phyloP scores from a whole-genome alignment of 1,284 basidiomycete species.

The Moniliella sp. region DNA sequence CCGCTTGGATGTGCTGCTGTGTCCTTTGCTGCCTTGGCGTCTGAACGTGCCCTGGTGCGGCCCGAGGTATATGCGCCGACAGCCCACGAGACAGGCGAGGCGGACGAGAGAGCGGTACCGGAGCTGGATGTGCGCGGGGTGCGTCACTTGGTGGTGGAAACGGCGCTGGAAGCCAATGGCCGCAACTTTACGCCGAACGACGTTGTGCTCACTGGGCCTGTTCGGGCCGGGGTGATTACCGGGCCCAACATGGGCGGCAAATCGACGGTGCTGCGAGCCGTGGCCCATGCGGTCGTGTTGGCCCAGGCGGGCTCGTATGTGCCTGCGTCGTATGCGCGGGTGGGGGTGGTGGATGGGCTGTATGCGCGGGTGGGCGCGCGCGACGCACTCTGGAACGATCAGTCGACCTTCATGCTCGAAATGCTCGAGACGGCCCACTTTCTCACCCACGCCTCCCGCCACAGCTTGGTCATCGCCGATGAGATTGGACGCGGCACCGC shows the following conservation, averaged over 20 bases:
- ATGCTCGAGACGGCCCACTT: slow-evolving; percentile 36
- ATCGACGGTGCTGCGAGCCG: slow-evolving; percentile 70
- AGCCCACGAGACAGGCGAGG: too few species aligned
- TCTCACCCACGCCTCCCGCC: slow-evolving; percentile 38
- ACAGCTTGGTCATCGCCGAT: slow-evolving; percentile 60
- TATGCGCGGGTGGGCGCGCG: slow-evolving; percentile 75
- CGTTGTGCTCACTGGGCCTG: slow-evolving; percentile 55
- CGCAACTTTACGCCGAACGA: slow-evolving; percentile 87
- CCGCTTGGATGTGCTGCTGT: too few species aligned
- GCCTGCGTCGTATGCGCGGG: slow-evolving; percentile 64
- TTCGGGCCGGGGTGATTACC: slow-evolving; percentile 49
- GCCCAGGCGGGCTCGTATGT: slow-evolving; percentile 66
- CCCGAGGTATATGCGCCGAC: too few species aligned
- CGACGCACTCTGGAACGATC: slow-evolving; percentile 42
- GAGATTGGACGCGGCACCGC: slow-evolving; percentile 73
- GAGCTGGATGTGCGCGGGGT: too few species aligned
- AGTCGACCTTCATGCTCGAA: slow-evolving; percentile 12
- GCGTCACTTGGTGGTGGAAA: too few species aligned
- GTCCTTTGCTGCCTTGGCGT: too few species aligned
- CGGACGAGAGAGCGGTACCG: too few species aligned
- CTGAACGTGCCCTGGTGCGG: too few species aligned
- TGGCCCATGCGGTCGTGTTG: slow-evolving; percentile 63
- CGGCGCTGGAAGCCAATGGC: too few species aligned
- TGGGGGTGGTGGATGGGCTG: slow-evolving; percentile 53
- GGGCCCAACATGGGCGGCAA: slow-evolving; percentile 47